Percentiles rank a stretch among this genome's conserved stretches.
Conservation (phyloP, 2,329 filamentous ascomycete genomes). For the Ophidiomyces ophidiicola region DNA sequence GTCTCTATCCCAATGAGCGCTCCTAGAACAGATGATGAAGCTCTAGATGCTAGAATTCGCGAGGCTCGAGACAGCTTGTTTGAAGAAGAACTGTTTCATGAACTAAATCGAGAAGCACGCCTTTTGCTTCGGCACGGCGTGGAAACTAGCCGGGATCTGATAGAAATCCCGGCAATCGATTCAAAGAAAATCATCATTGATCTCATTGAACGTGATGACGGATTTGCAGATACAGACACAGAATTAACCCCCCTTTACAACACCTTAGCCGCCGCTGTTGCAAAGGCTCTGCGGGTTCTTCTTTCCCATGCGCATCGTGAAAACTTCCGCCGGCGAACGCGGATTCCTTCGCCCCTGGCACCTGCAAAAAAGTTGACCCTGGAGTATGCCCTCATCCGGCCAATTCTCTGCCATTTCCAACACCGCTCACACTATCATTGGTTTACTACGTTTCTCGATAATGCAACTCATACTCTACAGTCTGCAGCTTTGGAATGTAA, state of each 20-base stretch:
- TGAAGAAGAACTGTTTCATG: constrained; percentile 72
- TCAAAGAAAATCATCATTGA: constrained; percentile 53
- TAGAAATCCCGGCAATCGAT: constrained; percentile 45
- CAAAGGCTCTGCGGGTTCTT: constrained; percentile 59
- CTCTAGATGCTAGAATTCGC: constrained; percentile 27
- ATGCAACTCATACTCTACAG: constrained; percentile 23
- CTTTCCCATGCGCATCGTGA: constrained; percentile 68
- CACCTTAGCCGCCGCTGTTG: constrained; percentile 52
- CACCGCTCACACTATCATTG: constrained; percentile 33
- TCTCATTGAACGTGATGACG: constrained; percentile 44
- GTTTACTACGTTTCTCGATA: constrained; percentile 25
- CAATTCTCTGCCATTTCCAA: constrained; percentile 43
- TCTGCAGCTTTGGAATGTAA: constrained; percentile 25
- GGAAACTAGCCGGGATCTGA: constrained; percentile 45
- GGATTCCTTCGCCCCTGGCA: constrained; percentile 47
- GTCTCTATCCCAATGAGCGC: constrained; percentile 28
- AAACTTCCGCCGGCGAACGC: constrained; percentile 55
- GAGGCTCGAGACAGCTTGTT: constrained; percentile 41
- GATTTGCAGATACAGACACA: constrained; percentile 17
- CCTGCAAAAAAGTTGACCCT: constrained; percentile 39
- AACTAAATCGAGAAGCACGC: constrained; percentile 71
- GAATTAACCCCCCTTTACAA: constrained; percentile 18
- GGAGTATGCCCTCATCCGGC: constrained; percentile 48
- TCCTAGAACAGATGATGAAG: constrained; percentile 16
- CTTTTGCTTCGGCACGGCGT: constrained; percentile 60